These are phyloP conservation scores for Suillus placidus DNA, from an alignment of 768 basidiomycete species.

Conservation along the genomic window DNA sequence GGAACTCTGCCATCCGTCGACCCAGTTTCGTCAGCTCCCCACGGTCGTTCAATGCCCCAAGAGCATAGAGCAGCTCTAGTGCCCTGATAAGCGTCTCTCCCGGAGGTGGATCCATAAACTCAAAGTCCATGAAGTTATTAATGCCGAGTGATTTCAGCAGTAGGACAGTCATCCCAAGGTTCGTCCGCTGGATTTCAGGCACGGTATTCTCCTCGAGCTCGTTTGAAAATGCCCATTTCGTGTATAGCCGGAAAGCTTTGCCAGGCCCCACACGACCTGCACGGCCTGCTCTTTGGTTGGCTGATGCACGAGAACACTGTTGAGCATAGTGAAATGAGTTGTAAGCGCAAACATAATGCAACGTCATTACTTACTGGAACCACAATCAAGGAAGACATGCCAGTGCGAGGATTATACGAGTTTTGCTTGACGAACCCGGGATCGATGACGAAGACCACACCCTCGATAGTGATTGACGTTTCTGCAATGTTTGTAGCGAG, in stretches of 20 bases:
- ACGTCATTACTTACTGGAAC: slow-evolving; percentile 73
- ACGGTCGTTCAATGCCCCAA: slow-evolving; percentile 94
- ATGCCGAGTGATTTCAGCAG: slow-evolving; percentile 96
- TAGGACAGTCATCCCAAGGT: slow-evolving; percentile 93
- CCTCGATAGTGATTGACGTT: slow-evolving; percentile 98
- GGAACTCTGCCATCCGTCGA: slow-evolving; percentile 97
- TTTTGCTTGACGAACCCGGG: slow-evolving; percentile 99
- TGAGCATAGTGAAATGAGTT: slow-evolving; percentile 6
- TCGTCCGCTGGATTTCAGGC: slow-evolving; percentile 99
- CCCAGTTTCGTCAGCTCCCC: slow-evolving; percentile 98
- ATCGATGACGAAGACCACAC: slow-evolving; percentile 98
- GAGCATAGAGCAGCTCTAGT: slow-evolving; percentile 89
- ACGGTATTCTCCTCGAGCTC: slow-evolving; percentile 97
- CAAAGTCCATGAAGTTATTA: slow-evolving; percentile 97
- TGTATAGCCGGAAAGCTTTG: slow-evolving; percentile 97
- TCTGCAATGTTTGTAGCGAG: slow-evolving; percentile 99
- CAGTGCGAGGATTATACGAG: slow-evolving; percentile 96
- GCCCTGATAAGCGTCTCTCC: slow-evolving; percentile 97
- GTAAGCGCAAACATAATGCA: slow-evolving; percentile 3
- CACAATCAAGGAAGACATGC: slow-evolving; percentile 96
- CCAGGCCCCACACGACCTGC: slow-evolving; percentile 98
- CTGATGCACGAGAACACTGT: slow-evolving; percentile 95
- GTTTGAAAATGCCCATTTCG: slow-evolving; percentile 96
- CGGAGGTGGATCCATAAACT: slow-evolving; percentile 98
- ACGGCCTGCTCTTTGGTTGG: slow-evolving; percentile 94